A percentile compares a stretch with the other conserved stretches of the same genome.
phyloP scores from a whole-genome alignment of 257 asterid species.

The Solanum megistacrolobum region DNA sequence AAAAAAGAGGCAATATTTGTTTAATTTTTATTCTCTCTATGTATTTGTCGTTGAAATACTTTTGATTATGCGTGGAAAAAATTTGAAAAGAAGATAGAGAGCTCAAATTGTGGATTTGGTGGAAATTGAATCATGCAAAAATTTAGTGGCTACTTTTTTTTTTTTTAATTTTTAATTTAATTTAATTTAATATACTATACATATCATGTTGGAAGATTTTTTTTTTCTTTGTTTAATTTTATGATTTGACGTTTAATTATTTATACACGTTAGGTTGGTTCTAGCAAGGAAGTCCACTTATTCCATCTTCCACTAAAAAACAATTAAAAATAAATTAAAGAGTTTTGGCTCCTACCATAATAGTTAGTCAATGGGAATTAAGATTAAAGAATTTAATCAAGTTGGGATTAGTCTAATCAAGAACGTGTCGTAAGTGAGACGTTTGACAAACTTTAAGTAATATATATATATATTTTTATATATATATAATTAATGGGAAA shows the following conservation, averaged over 20 bases:
- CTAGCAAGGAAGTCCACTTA: conserved; percentile 8
- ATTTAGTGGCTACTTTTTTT: conserved; percentile 15
- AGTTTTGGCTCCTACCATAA: not conserved
- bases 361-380: not conserved
- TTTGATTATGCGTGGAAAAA: conserved; percentile 19
- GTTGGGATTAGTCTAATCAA: conserved; percentile 1
- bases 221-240: not conserved
- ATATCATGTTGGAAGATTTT: conserved; percentile 13
- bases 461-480: not conserved
- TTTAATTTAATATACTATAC: conserved; percentile 3
- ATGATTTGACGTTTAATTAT: not conserved
- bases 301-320: conserved; percentile 1
- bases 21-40: conserved; percentile 7
- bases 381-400: conserved; percentile 1
- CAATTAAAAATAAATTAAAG: not conserved
- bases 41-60: conserved; percentile 26
- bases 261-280: not conserved
- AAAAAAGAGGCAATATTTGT: conserved; percentile 13
- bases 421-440: conserved; percentile 16
- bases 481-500: not conserved
- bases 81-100: not conserved
- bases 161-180: not conserved
- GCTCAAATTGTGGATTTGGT: conserved; percentile 39
- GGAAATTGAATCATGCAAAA: conserved; percentile 39
- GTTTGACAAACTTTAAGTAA: not conserved